Base-by-base conservation (phyloP, 805 yeast species). In the Metschnikowia peoriensis region DNA sequence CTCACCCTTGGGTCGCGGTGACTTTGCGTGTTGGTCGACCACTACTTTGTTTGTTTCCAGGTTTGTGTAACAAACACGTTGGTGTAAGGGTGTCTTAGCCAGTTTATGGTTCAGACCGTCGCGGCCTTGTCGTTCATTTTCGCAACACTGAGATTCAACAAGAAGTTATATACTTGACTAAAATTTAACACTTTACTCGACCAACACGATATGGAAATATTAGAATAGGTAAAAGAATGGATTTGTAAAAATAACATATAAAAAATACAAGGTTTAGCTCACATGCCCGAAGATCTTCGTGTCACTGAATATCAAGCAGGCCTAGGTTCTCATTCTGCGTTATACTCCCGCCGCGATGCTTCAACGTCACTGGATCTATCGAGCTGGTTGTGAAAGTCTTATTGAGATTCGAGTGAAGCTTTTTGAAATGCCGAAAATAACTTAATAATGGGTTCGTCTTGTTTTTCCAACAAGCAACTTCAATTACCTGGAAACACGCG, bases 351-450 rank as follows among this genome's bases (percentile, higher is more conserved):
- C 56, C 49, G n/a, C 48, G 53, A 27, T 53, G 56, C 46, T 53
- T 53, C 29, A 53, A 32, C 32, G 47, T 51, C 38, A 57, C 57
- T 3, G 60, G 61, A 29, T 58, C 59, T 15, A 58, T 48, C 9
- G 47, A 22, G 44, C 61, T 55, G 28, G 52, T 38, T 12, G 55
- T 50, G 28, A 59, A 58, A 1, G 60, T 50, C 42, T 56, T 53
- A 44, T 55, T 55, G 41, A 51, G 47, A 41, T 53, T 57, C 61
- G 50, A 62, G 49, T 61, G 68, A n/a, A 50, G 50, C 52, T 63
- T 62, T 45, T 67, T 67, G 54, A 66, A 66, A 47, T 67, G 71
- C 6, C 71, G 60, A 49, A 66, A 67, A 54, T 66, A 67, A 45
- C 66, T 64, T 40, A 66, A 51, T 12, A 67, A 55, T 38, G 66